Conservation (phyloP, 257 asterid genomes). For the Mitragyna speciosa region DNA sequence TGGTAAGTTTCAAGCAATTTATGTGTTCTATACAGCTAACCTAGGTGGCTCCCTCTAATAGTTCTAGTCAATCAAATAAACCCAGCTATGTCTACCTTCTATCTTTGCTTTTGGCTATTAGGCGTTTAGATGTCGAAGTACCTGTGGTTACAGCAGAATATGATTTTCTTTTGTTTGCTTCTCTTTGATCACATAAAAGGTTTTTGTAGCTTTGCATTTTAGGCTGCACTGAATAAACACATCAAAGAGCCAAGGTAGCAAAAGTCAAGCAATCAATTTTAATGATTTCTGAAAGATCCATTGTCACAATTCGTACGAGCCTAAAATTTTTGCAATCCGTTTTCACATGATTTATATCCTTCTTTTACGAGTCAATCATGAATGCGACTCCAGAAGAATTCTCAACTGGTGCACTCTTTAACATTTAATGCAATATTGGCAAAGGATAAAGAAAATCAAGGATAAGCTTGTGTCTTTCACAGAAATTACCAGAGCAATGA, state of each 20-base stretch:
- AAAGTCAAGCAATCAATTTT: not conserved
- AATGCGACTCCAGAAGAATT: not conserved
- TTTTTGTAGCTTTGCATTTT: not conserved
- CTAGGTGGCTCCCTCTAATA: not conserved
- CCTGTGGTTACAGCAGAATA: not conserved
- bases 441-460: not conserved
- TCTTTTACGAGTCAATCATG: not conserved
- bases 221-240: not conserved
- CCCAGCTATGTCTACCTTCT: not conserved
- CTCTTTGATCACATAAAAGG: not conserved
- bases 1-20: conserved; percentile 41
- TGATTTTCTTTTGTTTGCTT: not conserved
- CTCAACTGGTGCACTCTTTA: not conserved
- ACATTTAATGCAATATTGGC: not conserved
- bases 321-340: not conserved
- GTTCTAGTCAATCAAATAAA: too few relatives aligned
- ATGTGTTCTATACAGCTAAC: not conserved
- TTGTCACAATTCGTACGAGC: not conserved
- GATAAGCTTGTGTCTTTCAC: conserved; percentile 21
- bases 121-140: not conserved
- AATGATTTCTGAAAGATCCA: not conserved
- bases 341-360: not conserved
- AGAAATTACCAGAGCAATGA: conserved; percentile 71
- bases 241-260: not conserved
- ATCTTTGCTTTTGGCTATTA: not conserved